Evolutionary conservation across 23 red algal species (phyloP), one percentile per base, ranked within the genome.

Genomic region (Porphyridium purpureum): DNA sequence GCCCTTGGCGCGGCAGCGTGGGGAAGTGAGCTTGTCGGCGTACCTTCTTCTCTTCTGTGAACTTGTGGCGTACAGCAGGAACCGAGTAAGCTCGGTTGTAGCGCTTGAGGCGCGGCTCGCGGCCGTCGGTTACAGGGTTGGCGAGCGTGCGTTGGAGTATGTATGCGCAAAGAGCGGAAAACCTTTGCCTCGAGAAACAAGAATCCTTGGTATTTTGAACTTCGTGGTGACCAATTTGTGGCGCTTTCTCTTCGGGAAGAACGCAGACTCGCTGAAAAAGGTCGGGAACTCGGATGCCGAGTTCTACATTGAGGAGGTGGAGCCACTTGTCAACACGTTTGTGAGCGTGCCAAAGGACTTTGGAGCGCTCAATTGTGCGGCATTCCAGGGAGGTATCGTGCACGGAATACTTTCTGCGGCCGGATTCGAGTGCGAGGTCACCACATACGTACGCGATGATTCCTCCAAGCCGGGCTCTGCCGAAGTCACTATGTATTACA

Each of bases 291-390:
- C 74, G 5, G 84, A 93, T n/a, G 54, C 62, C 8, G 74, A 81
- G 59, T 93, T 11, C 38, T 44, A 11, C 17, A 44, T 44, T 17
- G 38, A 44, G 17, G 38, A 44, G 46, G 74, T 65, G 5, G 73
- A 80, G 20, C 84, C 84, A 11, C 47, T 93, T 14, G 74, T 93
- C 7, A 93, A 93, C 76, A 74, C 56, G 58, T 93, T 74, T 38
- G 74, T 93, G 4, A 75, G 67, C 1, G 84, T 93, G 6, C 84
- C 84, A 6, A 57, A 70, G 21, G 84, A 93, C 42, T 93, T 75
- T 52, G 84, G 84, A 25, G 55, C 72, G 27, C 69, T 93, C 27
- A 93, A 93, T 49, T 93, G 84, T 40, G 84, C 84, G 50, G 74
- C 84, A 1, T 93, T 93, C 36, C 62, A 69, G 3, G 84, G 64